Evolutionary conservation across 2,329 filamentous ascomycete genomes (phyloP), one percentile per base, ranked within the genome.

Genomic region (Penicillium sp.): DNA sequence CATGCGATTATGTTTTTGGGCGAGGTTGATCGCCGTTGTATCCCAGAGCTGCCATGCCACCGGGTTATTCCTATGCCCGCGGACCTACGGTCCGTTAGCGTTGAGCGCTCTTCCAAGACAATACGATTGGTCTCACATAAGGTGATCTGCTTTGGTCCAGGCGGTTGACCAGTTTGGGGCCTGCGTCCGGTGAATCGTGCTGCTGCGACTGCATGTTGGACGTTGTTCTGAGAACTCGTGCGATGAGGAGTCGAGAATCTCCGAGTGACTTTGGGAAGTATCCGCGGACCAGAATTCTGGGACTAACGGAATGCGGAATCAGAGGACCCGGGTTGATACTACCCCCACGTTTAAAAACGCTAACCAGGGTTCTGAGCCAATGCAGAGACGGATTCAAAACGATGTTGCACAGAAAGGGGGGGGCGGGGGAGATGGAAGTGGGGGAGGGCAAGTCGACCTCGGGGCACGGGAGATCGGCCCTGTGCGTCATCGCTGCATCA

Each of bases 41-140:
- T 88, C 88, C 80, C 96, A 90, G 53, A 90, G 79, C 78, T 99
- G 94, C 94, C 94, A 99, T 63, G 87, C 86, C 30, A 97, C 92
- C 1, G 87, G 85, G 69, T 95, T 96, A 62, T 88, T 79, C 69
- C 86, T 84, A 69, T 95, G 91, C 42, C 82, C 84, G 50, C 86
- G 84, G 36, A 93, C 84, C 81, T 84, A 55, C 37, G 23, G 10
- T 15, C 12, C 17, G 48, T 64, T 50, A 65, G 63, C 49, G 4
- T 46, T 37, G 30, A 18, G 33, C 21, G n/a, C 27, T 24, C 37
- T 20, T 20, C 36, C 13, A n/a, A 24, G 27, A 40, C 24, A 29
- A 26, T 18, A 10, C 18, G 30, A n/a, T 46, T 26, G 29, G 68
- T 32, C 78, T 73, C 67, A 88, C 85, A 75, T 89, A 89, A 49